Evolutionary conservation across 2,329 filamentous ascomycete species (phyloP).

Genomic region (Clarireedia homoeocarpa): DNA sequence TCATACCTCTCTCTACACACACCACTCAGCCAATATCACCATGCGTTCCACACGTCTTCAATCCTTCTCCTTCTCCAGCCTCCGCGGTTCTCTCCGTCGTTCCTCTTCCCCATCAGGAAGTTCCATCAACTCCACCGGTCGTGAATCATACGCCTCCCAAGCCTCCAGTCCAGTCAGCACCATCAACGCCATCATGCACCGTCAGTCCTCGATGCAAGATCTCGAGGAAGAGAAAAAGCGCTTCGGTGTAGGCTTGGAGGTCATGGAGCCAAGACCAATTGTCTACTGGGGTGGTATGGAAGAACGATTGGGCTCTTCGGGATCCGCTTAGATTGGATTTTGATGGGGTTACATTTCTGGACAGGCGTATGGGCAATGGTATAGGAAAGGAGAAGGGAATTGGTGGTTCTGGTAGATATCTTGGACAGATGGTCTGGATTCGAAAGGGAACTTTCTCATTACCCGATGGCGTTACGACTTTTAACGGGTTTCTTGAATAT

Average conservation of each 20-base stretch:
- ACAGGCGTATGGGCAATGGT: background rate
- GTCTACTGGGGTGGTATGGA: conserved; percentile 58
- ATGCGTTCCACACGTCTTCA: conserved; percentile 28
- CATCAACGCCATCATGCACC: conserved; percentile 52
- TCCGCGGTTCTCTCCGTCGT: conserved; percentile 47
- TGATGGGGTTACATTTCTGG: background rate
- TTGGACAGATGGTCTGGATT: background rate
- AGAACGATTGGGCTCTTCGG: conserved; percentile 42
- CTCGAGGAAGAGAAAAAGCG: conserved; percentile 49
- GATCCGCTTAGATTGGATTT: background rate
- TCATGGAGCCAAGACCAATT: conserved; percentile 54
- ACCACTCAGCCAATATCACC: conserved; percentile 6
- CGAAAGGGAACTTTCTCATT: background rate
- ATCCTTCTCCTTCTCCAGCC: conserved; percentile 38
- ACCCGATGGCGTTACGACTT: background rate
- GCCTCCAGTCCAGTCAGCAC: conserved; percentile 36
- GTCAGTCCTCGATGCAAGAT: conserved; percentile 49
- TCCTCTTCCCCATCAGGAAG: conserved; percentile 33
- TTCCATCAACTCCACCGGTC: conserved; percentile 24
- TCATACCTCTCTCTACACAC: background rate
- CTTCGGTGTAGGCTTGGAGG: conserved; percentile 44
- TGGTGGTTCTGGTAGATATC: background rate
- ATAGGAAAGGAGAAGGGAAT: background rate
- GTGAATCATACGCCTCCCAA: conserved; percentile 36
- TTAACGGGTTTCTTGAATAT: background rate